These are phyloP conservation scores for Zygoascus bituminiphila DNA, from an alignment of 805 yeast genomes.

Conservation along the genomic window DNA sequence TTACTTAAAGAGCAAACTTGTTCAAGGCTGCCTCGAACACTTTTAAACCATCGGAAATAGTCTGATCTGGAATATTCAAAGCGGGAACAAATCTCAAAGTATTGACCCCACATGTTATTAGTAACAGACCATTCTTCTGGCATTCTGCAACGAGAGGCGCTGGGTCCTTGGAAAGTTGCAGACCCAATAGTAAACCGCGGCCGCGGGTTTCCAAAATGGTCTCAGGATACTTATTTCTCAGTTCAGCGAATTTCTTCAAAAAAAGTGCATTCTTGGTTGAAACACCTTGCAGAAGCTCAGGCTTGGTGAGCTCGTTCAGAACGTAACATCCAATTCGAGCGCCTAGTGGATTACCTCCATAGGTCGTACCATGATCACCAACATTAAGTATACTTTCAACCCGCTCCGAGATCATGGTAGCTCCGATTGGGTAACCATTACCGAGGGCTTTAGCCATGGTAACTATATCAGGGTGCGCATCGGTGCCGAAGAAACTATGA, in stretches of 20 bases:
- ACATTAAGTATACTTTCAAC: constrained; percentile 66
- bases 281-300: constrained; percentile 54
- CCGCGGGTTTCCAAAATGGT: constrained; percentile 71
- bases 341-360: constrained; percentile 95
- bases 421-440: constrained; percentile 94
- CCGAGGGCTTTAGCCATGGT: constrained; percentile 96
- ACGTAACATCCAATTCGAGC: constrained; percentile 75
- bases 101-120: constrained; percentile 88
- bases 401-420: constrained; percentile 75
- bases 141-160: constrained; percentile 53
- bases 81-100: constrained; percentile 91
- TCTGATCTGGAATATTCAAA: constrained; percentile 65
- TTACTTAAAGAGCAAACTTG: background rate
- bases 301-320: constrained; percentile 53
- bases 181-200: constrained; percentile 78
- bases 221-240: constrained; percentile 49
- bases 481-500: constrained; percentile 61
- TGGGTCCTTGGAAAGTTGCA: constrained; percentile 66
- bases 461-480: constrained; percentile 88
- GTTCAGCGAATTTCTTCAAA: constrained; percentile 32
- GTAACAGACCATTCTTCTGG: constrained; percentile 69
- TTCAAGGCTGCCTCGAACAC: constrained; percentile 52
- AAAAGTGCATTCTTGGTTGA: constrained; percentile 52
- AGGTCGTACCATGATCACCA: constrained; percentile 98
- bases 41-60: constrained; percentile 58